Conservation (phyloP, 306 rosid species). For the Pueraria montana region DNA sequence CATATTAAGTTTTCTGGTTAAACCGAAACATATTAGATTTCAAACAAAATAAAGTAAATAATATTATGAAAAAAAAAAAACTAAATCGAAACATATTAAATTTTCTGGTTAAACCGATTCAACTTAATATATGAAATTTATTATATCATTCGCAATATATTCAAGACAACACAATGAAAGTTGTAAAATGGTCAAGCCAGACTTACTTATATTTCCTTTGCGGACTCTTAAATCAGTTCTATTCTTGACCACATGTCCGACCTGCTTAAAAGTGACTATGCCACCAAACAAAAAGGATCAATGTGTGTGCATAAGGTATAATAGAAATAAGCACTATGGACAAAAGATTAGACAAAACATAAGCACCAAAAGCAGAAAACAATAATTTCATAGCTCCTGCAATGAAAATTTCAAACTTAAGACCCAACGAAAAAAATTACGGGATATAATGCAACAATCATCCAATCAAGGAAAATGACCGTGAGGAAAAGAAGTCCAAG, state of each 20-base stretch:
- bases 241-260: conserved; percentile 48
- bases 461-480: neutral
- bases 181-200: neutral
- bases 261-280: conserved; percentile 23
- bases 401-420: neutral
- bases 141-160: neutral
- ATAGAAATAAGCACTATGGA: conserved; percentile 24
- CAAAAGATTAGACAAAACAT: conserved; percentile 18
- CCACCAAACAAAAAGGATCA: conserved; percentile 30
- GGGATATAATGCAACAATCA: neutral
- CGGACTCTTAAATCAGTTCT: neutral
- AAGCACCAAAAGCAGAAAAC: conserved; percentile 21
- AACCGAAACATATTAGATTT: no score
- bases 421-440: neutral
- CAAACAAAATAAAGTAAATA: neutral
- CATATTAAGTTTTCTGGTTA: no score
- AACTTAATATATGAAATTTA: neutral
- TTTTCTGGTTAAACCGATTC: neutral
- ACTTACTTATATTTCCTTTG: neutral
- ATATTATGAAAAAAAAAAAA: neutral
- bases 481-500: neutral
- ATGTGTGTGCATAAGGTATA: neutral
- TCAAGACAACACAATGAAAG: neutral
- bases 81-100: neutral
- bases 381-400: conserved; percentile 18